These are phyloP conservation scores for Chrysoporthe austroafricana DNA, from an alignment of 2,329 filamentous ascomycete genomes.

Conservation along the genomic window DNA sequence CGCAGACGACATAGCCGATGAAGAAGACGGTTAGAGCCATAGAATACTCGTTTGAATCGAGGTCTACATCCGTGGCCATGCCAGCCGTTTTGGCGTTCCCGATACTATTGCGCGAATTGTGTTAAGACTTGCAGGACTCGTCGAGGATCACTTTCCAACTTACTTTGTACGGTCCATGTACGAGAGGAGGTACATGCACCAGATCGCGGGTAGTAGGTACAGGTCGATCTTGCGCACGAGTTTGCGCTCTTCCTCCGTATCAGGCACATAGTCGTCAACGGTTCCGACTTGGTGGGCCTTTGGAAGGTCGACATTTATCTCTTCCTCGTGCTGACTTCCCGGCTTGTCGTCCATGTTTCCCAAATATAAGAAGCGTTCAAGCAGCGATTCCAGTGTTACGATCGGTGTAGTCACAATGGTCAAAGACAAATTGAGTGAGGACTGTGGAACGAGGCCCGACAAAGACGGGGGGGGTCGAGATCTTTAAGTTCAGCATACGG, in stretches of 20 bases:
- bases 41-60: conserved; percentile 47
- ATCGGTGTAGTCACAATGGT: neutral
- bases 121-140: neutral
- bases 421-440: neutral
- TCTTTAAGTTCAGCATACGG: neutral
- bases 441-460: neutral
- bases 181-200: conserved; percentile 46
- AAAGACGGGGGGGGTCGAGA: neutral
- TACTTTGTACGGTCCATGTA: conserved; percentile 51
- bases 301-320: conserved; percentile 9
- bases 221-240: conserved; percentile 43
- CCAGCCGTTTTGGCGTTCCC: conserved; percentile 49
- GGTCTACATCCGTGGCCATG: conserved; percentile 45
- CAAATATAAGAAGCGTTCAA: neutral
- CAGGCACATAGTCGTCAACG: conserved; percentile 18
- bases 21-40: conserved; percentile 45
- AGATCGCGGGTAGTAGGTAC: conserved; percentile 45
- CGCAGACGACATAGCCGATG: conserved; percentile 48
- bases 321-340: conserved; percentile 14
- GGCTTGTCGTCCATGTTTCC: conserved; percentile 17
- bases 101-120: conserved; percentile 2
- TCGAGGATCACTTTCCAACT: conserved; percentile 28
- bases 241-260: conserved; percentile 22
- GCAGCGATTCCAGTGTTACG: neutral
- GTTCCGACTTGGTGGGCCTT: conserved; percentile 2